phyloP scores from a whole-genome alignment of 2,329 filamentous ascomycete genomes.

The Diaporthe amygdali region DNA sequence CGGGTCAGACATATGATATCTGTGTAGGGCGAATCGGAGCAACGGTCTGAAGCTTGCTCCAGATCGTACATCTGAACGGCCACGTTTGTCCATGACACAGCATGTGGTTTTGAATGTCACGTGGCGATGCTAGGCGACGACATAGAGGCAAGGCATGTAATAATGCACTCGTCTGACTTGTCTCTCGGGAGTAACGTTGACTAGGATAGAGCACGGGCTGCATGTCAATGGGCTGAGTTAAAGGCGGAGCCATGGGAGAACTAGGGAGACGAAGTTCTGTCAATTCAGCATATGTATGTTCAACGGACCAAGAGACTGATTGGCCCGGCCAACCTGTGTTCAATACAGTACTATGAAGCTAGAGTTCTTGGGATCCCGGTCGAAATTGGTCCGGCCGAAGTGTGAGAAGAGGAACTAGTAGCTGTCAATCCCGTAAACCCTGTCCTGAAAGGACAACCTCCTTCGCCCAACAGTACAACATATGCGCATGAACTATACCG shows the following conservation, averaged over 20 bases:
- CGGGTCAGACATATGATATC: not conserved
- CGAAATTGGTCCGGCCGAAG: slow-evolving; percentile 20
- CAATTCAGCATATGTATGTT: slow-evolving; percentile 16
- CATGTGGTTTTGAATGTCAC: slow-evolving; percentile 24
- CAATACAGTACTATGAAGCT: not conserved
- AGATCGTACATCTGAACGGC: slow-evolving; percentile 12
- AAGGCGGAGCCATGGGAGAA: not conserved
- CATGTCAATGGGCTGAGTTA: not conserved
- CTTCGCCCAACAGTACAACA: slow-evolving; percentile 2
- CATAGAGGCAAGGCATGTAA: not conserved
- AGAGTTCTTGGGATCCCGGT: slow-evolving; percentile 1
- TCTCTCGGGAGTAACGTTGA: slow-evolving; percentile 7
- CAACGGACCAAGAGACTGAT: slow-evolving; percentile 11
- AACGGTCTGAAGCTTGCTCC: slow-evolving; percentile 10
- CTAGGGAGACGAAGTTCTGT: not conserved
- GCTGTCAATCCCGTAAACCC: slow-evolving; percentile 6
- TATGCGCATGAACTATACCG: not conserved
- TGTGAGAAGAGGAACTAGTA: slow-evolving; percentile 12
- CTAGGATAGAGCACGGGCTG: not conserved
- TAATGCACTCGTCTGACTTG: not conserved
- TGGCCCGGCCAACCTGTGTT: not conserved
- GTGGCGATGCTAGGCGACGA: slow-evolving; percentile 22
- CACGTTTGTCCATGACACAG: slow-evolving; percentile 11
- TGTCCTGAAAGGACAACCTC: not conserved
- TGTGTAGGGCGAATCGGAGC: not conserved